Percentiles rank a stretch among this genome's conserved stretches.
Evolutionary conservation across 179 eudicot species (phyloP).

Genomic region (Corrigiola litoralis): DNA sequence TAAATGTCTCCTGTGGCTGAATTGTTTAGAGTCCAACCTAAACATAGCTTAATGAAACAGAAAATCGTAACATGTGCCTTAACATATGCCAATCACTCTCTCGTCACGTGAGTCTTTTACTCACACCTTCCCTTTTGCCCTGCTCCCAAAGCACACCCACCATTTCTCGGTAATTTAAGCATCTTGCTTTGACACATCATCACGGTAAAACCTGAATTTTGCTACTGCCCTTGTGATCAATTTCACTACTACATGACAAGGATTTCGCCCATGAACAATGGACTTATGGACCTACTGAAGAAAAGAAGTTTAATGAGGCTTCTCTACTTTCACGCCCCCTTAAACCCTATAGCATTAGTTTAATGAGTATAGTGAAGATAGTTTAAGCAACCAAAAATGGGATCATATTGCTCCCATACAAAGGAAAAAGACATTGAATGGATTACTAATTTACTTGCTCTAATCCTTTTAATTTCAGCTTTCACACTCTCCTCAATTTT

Average conservation of each 20-base stretch:
- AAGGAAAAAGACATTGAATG: constrained; percentile 19
- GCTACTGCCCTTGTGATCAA: background rate
- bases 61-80: constrained; percentile 19
- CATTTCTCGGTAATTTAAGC: constrained; percentile 26
- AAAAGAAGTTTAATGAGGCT: background rate
- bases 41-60: background rate
- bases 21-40: background rate
- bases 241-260: constrained; percentile 9
- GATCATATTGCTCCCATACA: constrained; percentile 1
- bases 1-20: background rate
- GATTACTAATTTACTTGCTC: constrained; percentile 8
- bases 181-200: constrained; percentile 7
- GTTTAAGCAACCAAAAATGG: background rate
- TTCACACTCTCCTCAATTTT: constrained; percentile 21
- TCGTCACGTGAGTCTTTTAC: constrained; percentile 18
- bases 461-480: constrained; percentile 15
- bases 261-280: background rate
- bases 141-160: constrained; percentile 25
- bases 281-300: background rate
- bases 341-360: constrained; percentile 7
- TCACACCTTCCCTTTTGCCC: constrained; percentile 19
- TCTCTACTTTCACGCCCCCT: constrained; percentile 15
- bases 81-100: background rate
- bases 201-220: background rate
- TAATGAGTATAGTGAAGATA: no score